phyloP scores from a whole-genome alignment of 2,329 filamentous ascomycete species.

The Phialophora macrospora region DNA sequence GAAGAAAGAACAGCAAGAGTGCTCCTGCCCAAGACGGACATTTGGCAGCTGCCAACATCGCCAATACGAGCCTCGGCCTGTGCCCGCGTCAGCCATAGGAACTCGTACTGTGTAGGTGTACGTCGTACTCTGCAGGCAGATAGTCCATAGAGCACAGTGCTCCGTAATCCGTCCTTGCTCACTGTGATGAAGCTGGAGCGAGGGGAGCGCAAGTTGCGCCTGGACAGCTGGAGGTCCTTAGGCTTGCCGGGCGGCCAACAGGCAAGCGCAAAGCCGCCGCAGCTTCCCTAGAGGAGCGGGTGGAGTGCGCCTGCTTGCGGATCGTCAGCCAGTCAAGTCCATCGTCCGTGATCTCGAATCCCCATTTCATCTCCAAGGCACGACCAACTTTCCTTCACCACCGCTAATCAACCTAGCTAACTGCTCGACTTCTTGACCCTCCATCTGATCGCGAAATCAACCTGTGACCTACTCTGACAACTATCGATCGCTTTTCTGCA shows the following conservation, averaged over 20 bases:
- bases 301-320: background rate
- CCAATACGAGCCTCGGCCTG: background rate
- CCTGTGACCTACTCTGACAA: constrained; percentile 18
- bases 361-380: constrained; percentile 12
- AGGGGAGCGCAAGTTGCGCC: background rate
- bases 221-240: background rate
- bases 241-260: constrained; percentile 5
- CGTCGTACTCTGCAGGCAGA: background rate
- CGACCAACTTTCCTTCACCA: constrained; percentile 11
- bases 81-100: background rate
- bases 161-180: background rate
- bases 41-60: constrained; percentile 8
- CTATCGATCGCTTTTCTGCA: constrained; percentile 15
- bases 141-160: background rate
- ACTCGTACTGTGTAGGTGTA: background rate
- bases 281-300: constrained; percentile 11
- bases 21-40: constrained; percentile 13
- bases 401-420: constrained; percentile 19
- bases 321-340: background rate
- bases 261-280: constrained; percentile 19
- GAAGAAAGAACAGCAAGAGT: constrained; percentile 7
- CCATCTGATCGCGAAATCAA: constrained; percentile 11
- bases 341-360: constrained; percentile 11
- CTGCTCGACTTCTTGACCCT: constrained; percentile 19
- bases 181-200: background rate